Conservation (phyloP, 2,329 filamentous ascomycete genomes). For the Alternaria sp. region DNA sequence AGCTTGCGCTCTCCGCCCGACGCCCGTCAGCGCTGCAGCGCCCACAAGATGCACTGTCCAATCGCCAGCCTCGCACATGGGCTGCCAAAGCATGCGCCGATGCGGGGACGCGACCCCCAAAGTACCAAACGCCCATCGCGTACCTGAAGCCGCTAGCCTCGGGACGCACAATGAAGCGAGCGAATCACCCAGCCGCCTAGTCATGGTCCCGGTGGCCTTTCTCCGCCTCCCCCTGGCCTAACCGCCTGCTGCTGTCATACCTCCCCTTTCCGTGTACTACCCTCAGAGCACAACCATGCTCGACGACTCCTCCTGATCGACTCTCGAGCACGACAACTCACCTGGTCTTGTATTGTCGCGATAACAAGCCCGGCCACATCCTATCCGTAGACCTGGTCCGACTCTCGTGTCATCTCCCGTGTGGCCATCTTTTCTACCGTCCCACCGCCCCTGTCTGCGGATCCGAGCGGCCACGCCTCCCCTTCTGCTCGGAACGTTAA, state of each 20-base stretch:
- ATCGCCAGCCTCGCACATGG: slow-evolving; percentile 4
- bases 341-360: slow-evolving; percentile 9
- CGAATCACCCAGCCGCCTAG: slow-evolving; percentile 27
- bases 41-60: slow-evolving; percentile 3
- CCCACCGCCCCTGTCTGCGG: slow-evolving; percentile 11
- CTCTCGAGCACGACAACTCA: neutral
- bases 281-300: slow-evolving; percentile 7
- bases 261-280: slow-evolving; percentile 25
- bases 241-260: slow-evolving; percentile 30
- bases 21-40: slow-evolving; percentile 10
- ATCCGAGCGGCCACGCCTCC: slow-evolving; percentile 10
- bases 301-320: slow-evolving; percentile 1
- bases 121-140: slow-evolving; percentile 28
- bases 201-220: slow-evolving; percentile 23
- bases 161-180: slow-evolving; percentile 28
- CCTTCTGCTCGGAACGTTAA: slow-evolving; percentile 10
- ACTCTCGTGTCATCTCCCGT: slow-evolving; percentile 23
- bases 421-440: slow-evolving; percentile 17
- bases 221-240: slow-evolving; percentile 29
- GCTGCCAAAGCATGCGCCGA: slow-evolving; percentile 21
- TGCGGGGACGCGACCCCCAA: slow-evolving; percentile 23
- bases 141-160: slow-evolving; percentile 34
- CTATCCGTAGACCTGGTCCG: slow-evolving; percentile 23
- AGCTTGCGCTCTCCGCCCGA: slow-evolving; percentile 10
- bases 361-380: slow-evolving; percentile 1